Evolutionary conservation across 2,329 filamentous ascomycete species (phyloP), one percentile per base, ranked within the genome.

Genomic region (Neonectria magnoliae): DNA sequence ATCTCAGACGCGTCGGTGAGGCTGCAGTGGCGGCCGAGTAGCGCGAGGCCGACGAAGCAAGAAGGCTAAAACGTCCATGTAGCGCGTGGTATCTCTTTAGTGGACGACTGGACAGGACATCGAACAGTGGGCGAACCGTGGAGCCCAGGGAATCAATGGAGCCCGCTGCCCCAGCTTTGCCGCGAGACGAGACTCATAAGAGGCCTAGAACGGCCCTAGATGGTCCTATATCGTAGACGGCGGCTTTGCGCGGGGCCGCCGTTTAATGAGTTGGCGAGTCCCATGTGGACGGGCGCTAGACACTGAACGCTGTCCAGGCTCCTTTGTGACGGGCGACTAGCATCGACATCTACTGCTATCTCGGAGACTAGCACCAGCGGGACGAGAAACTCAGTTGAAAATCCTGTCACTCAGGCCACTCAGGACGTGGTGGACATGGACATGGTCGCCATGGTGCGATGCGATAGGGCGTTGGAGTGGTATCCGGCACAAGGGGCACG

Each of bases 1-100:
- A 73, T 73, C 69, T 73, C 69, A 65, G 62, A 60, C 68, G 60
- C 70, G 70, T 66, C 62, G 64, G 67, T 71, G 71, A 73, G 68
- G 65, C 67, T 68, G 65, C 65, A 51, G 33, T 58, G 57, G 66
- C 57, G 68, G 62, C 62, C 52, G 36, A 57, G 68, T 61, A 68
- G 67, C 47, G 66, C 53, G 63, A 65, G 61, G 48, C 54, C 60
- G 27, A 13, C 56, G 60, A 55, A 62, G 29, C 27, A 6, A 57
- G 60, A 53, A 64, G 51, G 57, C 57, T 69, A 71, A 63, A 53
- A 58, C 33, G 52, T 16, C 22, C 44, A 55, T 52, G 66, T 73
- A 66, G 60, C 41, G 14, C 16, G 33, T 27, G 47, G 64, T 71
- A 73, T 62, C 54, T 56, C 31, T 52, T 61, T 25, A 65, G 54